Base-by-base conservation (phyloP, 352 stramenopile genomes). In the Phytopythium boreale region DNA sequence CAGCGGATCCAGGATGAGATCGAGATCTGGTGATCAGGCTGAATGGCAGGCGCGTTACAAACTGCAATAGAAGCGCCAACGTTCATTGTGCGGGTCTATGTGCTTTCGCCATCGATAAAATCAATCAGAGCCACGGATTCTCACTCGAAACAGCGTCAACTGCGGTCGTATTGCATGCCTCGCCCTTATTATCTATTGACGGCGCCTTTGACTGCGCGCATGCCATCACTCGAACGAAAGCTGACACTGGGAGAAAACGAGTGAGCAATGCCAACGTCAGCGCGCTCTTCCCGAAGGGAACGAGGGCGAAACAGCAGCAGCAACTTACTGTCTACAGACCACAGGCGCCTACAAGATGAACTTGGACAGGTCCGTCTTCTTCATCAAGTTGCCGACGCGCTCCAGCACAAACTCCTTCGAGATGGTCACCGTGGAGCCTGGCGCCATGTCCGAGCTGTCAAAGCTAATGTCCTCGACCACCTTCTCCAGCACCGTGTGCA, bases 391-490 rank as follows among this genome's bases (percentile, higher is more conserved):
- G 59, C 90, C 90, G 22, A 99, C 82, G 53, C 95, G 91, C 66
- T 98, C 87, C 47, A 93, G 69, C 47, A 99, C 97, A 68, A 98
- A 93, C 62, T 94, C 90, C 68, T 98, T 97, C 59, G 93, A 96
- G 49, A 99, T 92, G 26, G 82, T 91, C n/a, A 99, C 76, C 56
- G 72, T 90, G 57, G 84, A 77, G 34, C 84, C 85, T 0, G 86
- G 68, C 9, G 67, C 71, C 82, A 94, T 93, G 55, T 99, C 97
- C 56, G 96, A 95, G 58, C 97, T 97, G 69, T 99, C 90, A 63
- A 99, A 99, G 75, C 91, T 98, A 67, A 99, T 98, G 58, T 98
- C 93, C 72, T 99, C 97, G 63, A 99, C 97, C 22, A 99, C 97
- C 62, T 98, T 95, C 81, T 99, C 98, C 69, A 99, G 70, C 56